These are phyloP conservation scores for Letharia columbiana DNA, from an alignment of 495 filamentous ascomycete species.

Conservation along the genomic window DNA sequence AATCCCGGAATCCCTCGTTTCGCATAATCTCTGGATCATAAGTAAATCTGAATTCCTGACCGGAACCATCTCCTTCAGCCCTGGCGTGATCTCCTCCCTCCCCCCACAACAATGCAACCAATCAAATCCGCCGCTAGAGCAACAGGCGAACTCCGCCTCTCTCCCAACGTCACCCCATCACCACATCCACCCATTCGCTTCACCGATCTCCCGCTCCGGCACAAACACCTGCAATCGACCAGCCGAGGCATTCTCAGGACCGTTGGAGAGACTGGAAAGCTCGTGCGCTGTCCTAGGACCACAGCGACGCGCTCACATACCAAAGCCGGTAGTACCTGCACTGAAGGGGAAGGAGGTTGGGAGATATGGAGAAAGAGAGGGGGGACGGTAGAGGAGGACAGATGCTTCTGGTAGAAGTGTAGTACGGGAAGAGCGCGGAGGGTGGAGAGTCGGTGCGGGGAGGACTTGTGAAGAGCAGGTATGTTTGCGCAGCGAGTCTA, in stretches of 20 bases:
- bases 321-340: too few species aligned
- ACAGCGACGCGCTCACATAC: too few species aligned
- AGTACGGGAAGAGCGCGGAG: not conserved
- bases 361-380: not conserved
- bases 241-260: not conserved
- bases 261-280: not conserved
- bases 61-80: not conserved
- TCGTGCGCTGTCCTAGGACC: not conserved
- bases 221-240: not conserved
- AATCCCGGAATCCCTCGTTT: not conserved
- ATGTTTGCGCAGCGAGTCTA: not conserved
- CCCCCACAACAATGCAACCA: not conserved
- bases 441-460: not conserved
- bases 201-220: not conserved
- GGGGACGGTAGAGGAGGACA: not conserved
- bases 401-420: not conserved
- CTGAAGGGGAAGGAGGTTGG: not conserved
- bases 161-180: not conserved
- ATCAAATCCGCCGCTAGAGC: not conserved
- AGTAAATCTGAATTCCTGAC: not conserved
- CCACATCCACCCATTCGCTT: not conserved
- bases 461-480: not conserved
- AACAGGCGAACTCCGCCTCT: conserved; percentile 5
- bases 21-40: not conserved
- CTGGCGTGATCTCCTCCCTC: not conserved